phyloP scores from a whole-genome alignment of 23 red algal genomes.

The Agarophyton chilense region DNA sequence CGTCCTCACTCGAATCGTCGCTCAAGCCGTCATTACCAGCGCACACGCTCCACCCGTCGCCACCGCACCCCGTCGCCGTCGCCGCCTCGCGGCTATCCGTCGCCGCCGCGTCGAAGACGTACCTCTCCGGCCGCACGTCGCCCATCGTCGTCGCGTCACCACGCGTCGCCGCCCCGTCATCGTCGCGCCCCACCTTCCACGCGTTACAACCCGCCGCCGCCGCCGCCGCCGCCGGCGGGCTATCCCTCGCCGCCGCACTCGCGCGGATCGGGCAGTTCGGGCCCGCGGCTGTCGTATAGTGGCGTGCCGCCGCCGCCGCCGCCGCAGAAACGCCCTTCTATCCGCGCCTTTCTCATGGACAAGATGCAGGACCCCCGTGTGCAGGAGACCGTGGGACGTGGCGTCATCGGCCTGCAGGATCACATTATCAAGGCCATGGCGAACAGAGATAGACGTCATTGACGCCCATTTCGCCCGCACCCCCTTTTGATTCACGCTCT shows the following conservation, averaged over 20 bases:
- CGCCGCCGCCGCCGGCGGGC: not conserved
- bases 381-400: not conserved
- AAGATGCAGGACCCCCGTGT: conserved; percentile 23
- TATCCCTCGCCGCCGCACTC: not conserved
- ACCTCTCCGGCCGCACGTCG: not conserved
- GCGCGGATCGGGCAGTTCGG: no score
- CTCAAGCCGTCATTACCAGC: not conserved
- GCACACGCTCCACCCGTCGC: not conserved
- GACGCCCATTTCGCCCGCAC: not conserved
- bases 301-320: conserved; percentile 5
- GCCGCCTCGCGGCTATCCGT: not conserved
- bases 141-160: not conserved
- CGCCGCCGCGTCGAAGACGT: not conserved
- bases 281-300: not conserved
- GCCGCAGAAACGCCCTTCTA: not conserved
- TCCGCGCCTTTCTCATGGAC: not conserved
- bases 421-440: not conserved
- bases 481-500: not conserved
- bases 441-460: not conserved
- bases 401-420: not conserved
- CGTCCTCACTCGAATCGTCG: not conserved
- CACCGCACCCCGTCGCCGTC: conserved; percentile 12
- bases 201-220: not conserved
- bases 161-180: not conserved
- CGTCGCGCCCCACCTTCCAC: not conserved